These are phyloP conservation scores for Trifolium dubium DNA, from an alignment of 306 rosid genomes.

Conservation along the genomic window DNA sequence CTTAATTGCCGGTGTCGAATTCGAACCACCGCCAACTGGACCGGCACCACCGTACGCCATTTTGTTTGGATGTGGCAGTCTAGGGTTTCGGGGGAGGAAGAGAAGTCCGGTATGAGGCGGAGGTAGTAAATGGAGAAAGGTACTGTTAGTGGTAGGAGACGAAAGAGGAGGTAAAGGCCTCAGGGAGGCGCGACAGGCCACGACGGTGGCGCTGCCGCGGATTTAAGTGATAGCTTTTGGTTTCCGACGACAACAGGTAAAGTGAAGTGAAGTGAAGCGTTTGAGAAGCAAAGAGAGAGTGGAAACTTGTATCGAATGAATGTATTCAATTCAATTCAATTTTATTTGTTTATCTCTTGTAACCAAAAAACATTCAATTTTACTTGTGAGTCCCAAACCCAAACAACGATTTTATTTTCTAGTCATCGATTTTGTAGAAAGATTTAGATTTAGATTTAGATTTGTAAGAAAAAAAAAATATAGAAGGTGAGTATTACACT, in stretches of 20 bases:
- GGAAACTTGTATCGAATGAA: too few relatives aligned
- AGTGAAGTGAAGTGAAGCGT: background rate
- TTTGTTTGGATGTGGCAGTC: background rate
- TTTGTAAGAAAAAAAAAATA: too few relatives aligned
- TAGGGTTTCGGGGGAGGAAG: background rate
- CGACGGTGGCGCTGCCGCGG: conserved; percentile 3
- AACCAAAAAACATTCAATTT: too few relatives aligned
- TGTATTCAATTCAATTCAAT: too few relatives aligned
- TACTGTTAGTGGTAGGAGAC: too few relatives aligned
- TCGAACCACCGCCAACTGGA: conserved; percentile 48
- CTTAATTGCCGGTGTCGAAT: conserved; percentile 53
- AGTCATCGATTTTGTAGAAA: too few relatives aligned
- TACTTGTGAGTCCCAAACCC: too few relatives aligned
- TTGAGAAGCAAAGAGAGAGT: background rate
- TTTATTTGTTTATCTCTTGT: too few relatives aligned
- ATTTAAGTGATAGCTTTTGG: background rate
- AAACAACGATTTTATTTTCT: too few relatives aligned
- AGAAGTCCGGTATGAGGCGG: background rate
- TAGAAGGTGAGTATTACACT: too few relatives aligned
- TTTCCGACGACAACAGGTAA: background rate
- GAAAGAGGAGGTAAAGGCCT: background rate
- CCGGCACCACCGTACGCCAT: conserved; percentile 70
- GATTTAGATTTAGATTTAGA: too few relatives aligned
- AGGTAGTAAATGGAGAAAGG: background rate
- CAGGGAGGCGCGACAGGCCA: background rate